phyloP scores from a whole-genome alignment of 2,329 filamentous ascomycete genomes.

The Juglanconis juglandina region DNA sequence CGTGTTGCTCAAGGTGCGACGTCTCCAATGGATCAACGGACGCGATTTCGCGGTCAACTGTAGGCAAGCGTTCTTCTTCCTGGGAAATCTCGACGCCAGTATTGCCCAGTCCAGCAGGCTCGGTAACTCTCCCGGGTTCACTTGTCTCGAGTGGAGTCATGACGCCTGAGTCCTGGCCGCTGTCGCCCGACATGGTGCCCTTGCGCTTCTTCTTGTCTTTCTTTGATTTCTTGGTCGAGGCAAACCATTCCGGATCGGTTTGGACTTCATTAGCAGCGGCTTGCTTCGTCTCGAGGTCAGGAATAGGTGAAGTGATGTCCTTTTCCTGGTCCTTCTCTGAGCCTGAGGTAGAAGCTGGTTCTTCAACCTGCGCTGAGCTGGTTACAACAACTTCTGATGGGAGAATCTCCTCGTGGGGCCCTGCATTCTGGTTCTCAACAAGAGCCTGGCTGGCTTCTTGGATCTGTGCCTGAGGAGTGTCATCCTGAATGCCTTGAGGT shows the following conservation, averaged over 20 bases:
- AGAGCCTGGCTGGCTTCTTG: not conserved
- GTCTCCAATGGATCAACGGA: not conserved
- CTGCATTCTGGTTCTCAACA: not conserved
- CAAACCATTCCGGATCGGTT: conserved; percentile 18
- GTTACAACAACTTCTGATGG: not conserved
- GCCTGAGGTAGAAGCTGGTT: not conserved
- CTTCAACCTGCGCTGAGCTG: not conserved
- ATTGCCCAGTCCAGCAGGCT: not conserved
- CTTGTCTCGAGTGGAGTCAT: not conserved
- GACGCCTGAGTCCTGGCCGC: not conserved
- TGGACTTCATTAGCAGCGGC: conserved; percentile 7
- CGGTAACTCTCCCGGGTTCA: not conserved
- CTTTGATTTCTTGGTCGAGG: conserved; percentile 32
- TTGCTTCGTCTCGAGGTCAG: not conserved
- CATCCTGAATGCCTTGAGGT: not conserved
- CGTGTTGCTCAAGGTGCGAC: not conserved
- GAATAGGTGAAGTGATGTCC: not conserved
- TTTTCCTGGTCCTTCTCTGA: not conserved
- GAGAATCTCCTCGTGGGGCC: not conserved
- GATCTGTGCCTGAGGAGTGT: not conserved
- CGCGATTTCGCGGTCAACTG: not conserved
- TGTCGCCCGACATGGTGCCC: conserved; percentile 5
- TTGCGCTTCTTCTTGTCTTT: conserved; percentile 26
- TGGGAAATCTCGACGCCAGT: not conserved
- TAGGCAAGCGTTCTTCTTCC: not conserved